A percentile compares a stretch with the other conserved stretches of the same genome.
phyloP scores from a whole-genome alignment of 345 rosid genomes.

The Hibiscus syriacus region DNA sequence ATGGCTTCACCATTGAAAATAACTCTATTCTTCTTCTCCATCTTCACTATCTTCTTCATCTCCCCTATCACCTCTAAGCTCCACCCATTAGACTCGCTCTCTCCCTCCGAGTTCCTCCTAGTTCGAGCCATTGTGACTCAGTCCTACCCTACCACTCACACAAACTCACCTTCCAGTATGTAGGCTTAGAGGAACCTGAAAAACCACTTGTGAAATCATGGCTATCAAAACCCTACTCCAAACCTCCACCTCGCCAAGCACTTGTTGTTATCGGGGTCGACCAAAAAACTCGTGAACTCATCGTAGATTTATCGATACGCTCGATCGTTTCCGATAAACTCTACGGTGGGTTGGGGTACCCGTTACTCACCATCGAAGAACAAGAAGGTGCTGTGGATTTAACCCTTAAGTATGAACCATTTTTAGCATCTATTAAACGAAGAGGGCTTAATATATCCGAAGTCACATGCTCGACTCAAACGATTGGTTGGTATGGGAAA shows the following conservation, averaged over 20 bases:
- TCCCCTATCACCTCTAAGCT: not conserved
- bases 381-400: conserved; percentile 14
- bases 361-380: conserved; percentile 12
- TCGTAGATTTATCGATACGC: conserved; percentile 16
- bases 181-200: conserved; percentile 31
- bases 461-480: conserved; percentile 19
- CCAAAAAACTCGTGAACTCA: conserved; percentile 24
- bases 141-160: conserved; percentile 1
- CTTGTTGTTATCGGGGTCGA: conserved; percentile 14
- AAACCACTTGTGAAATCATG: conserved; percentile 19
- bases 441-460: conserved; percentile 21
- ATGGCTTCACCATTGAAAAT: not conserved
- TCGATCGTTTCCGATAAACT: conserved; percentile 10
- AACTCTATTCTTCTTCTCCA: not conserved
- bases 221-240: conserved; percentile 9
- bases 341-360: conserved; percentile 25
- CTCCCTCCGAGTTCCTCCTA: conserved; percentile 11
- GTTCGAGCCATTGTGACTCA: conserved; percentile 17
- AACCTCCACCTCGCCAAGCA: conserved; percentile 26
- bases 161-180: conserved; percentile 26
- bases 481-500: conserved; percentile 31
- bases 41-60: not conserved
- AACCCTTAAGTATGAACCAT: conserved; percentile 18
- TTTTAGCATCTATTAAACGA: conserved; percentile 14
- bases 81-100: conserved; percentile 30